phyloP scores from a whole-genome alignment of 805 yeast genomes.

The Nakazawaea ernobii region DNA sequence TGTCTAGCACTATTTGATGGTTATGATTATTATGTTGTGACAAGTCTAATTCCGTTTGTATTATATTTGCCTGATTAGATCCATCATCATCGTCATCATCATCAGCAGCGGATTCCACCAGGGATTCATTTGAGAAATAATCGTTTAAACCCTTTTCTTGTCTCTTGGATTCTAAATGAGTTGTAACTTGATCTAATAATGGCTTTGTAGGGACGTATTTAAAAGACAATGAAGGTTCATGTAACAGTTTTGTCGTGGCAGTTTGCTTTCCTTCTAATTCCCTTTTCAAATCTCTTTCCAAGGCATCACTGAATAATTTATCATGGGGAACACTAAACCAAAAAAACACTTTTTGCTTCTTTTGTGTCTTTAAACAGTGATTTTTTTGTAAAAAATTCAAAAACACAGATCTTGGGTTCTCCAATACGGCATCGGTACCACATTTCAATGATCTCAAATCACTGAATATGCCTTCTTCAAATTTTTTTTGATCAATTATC shows the following conservation, averaged over 20 bases:
- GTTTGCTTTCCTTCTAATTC: constrained; percentile 49
- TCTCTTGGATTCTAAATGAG: constrained; percentile 9
- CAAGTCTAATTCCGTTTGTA: too few relatives aligned
- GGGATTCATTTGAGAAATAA: not conserved
- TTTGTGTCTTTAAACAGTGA: constrained; percentile 86
- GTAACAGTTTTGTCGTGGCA: constrained; percentile 65
- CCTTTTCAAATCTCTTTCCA: constrained; percentile 85
- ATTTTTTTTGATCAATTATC: constrained; percentile 82
- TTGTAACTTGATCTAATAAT: constrained; percentile 48
- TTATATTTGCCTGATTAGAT: not conserved
- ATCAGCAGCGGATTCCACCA: constrained; percentile 13
- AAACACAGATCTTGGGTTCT: constrained; percentile 80
- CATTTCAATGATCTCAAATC: constrained; percentile 83
- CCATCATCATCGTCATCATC: not conserved
- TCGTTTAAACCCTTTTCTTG: not conserved
- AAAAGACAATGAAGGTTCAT: constrained; percentile 80
- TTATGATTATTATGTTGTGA: too few relatives aligned
- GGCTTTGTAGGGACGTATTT: constrained; percentile 49
- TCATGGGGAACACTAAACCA: constrained; percentile 98
- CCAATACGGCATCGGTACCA: constrained; percentile 82
- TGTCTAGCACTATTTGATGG: not conserved
- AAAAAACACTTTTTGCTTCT: constrained; percentile 93
- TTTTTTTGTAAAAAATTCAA: constrained; percentile 79
- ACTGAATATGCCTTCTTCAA: constrained; percentile 93
- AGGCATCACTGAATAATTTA: constrained; percentile 83